Evolutionary conservation across 352 stramenopile genomes (phyloP).

Genomic region (Aphanomyces cochlioides): DNA sequence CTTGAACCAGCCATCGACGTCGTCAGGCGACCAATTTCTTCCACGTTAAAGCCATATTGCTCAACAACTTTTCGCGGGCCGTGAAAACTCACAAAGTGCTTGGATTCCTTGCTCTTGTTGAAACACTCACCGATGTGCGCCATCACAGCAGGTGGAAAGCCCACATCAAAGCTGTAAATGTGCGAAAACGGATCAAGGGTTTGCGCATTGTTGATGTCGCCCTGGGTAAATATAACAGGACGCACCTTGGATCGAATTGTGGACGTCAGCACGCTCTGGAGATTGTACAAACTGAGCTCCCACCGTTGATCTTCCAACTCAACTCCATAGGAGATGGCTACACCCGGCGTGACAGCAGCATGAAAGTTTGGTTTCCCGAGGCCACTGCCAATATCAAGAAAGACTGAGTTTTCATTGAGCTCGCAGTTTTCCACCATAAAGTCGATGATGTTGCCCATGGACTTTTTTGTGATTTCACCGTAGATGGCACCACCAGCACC

Average conservation of each 20-base stretch:
- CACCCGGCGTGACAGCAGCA: constrained; percentile 92
- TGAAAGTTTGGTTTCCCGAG: constrained; percentile 98
- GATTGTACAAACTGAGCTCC: constrained; percentile 92
- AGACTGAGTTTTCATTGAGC: constrained; percentile 83
- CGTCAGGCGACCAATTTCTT: constrained; percentile 82
- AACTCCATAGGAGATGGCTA: constrained; percentile 93
- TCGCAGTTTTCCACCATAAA: constrained; percentile 91
- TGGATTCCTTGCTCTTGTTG: constrained; percentile 76
- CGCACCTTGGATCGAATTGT: constrained; percentile 31
- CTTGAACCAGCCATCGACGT: constrained; percentile 95
- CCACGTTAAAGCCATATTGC: constrained; percentile 91
- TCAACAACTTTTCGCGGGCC: constrained; percentile 88
- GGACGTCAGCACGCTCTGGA: constrained; percentile 83
- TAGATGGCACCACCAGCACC: constrained; percentile 96
- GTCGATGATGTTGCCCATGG: constrained; percentile 96
- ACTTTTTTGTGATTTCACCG: constrained; percentile 95
- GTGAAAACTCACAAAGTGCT: constrained; percentile 96
- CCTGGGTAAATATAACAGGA: constrained; percentile 84
- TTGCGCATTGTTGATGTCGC: constrained; percentile 92
- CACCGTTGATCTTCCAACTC: constrained; percentile 94
- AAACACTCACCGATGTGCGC: constrained; percentile 91
- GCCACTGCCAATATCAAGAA: constrained; percentile 96
- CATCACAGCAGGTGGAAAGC: constrained; percentile 95
- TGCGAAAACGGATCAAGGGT: constrained; percentile 97
- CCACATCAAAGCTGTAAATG: constrained; percentile 98